A percentile compares a stretch with the other conserved stretches of the same genome.
Conservation (phyloP, 2,329 filamentous ascomycete species). For the Cercospora zeina region DNA sequence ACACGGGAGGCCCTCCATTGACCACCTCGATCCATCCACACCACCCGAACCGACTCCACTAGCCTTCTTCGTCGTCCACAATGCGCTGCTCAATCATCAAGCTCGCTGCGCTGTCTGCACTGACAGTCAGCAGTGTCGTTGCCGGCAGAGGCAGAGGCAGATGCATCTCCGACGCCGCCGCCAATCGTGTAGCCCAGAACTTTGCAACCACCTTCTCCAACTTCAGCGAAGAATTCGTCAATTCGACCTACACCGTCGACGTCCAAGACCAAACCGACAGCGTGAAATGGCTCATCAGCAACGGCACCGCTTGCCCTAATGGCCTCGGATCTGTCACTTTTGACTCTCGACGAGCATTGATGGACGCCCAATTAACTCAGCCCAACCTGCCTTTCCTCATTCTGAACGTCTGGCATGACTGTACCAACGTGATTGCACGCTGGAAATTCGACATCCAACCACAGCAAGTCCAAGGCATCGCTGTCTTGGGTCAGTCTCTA, state of each 20-base stretch:
- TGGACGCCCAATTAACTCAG: conserved; percentile 32
- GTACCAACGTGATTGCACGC: conserved; percentile 31
- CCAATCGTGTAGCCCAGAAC: conserved; percentile 30
- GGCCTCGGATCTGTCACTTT: conserved; percentile 28
- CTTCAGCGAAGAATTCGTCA: conserved; percentile 30
- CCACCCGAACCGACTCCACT: not conserved
- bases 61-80: not conserved
- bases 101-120: not conserved
- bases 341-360: conserved; percentile 24
- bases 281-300: conserved; percentile 35
- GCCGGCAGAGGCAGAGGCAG: not conserved
- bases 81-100: not conserved
- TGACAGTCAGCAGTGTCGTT: conserved; percentile 1
- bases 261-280: conserved; percentile 36
- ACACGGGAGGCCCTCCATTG: not conserved
- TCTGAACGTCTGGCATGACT: conserved; percentile 34
- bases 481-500: conserved; percentile 22
- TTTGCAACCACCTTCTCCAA: conserved; percentile 33
- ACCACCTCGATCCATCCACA: not conserved
- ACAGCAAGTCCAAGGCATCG: conserved; percentile 32
- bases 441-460: conserved; percentile 33
- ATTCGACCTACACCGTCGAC: conserved; percentile 25
- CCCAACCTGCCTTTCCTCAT: conserved; percentile 34
- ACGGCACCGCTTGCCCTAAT: conserved; percentile 27
- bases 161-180: conserved; percentile 19